A percentile compares a stretch with the other conserved stretches of the same genome.
Conservation (phyloP, 768 basidiomycete species). For the Mycena venus region DNA sequence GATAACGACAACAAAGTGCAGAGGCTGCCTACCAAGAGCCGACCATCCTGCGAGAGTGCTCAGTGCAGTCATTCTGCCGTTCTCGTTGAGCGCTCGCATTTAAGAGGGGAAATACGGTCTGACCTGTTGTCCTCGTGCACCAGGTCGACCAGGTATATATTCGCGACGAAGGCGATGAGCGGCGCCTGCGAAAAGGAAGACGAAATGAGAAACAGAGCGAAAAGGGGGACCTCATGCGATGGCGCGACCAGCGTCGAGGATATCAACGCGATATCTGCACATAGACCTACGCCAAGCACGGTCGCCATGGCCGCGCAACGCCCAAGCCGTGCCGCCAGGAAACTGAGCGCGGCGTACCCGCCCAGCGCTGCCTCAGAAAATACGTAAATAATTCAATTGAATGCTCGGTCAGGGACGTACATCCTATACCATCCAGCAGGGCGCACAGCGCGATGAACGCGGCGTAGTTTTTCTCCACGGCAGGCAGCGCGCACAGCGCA, state of each 20-base stretch:
- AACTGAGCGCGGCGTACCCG: conserved; percentile 37
- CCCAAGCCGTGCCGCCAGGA: conserved; percentile 41
- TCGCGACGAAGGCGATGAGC: conserved; percentile 36
- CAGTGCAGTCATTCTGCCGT: conserved; percentile 40
- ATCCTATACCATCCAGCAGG: conserved; percentile 31
- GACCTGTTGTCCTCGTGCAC: conserved; percentile 42
- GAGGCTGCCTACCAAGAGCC: conserved; percentile 35
- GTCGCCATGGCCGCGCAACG: conserved; percentile 38
- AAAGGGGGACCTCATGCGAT: conserved; percentile 19
- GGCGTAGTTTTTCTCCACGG: conserved; percentile 39
- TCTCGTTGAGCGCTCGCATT: background rate
- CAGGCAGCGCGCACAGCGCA: conserved; percentile 35
- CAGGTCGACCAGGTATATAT: conserved; percentile 45
- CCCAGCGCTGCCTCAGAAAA: conserved; percentile 34
- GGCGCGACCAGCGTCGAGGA: background rate
- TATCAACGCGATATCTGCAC: conserved; percentile 10
- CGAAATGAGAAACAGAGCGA: conserved; percentile 36
- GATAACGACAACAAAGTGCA: background rate
- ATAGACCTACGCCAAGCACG: background rate
- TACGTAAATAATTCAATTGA: background rate
- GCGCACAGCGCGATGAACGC: conserved; percentile 32
- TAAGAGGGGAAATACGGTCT: too few species aligned
- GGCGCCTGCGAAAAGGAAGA: conserved; percentile 23
- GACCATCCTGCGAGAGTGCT: conserved; percentile 46
- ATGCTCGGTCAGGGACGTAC: conserved; percentile 31